A percentile compares a stretch with the other conserved stretches of the same genome.
phyloP scores from a whole-genome alignment of 2,329 filamentous ascomycete species.

The Pseudonectria foliicola region DNA sequence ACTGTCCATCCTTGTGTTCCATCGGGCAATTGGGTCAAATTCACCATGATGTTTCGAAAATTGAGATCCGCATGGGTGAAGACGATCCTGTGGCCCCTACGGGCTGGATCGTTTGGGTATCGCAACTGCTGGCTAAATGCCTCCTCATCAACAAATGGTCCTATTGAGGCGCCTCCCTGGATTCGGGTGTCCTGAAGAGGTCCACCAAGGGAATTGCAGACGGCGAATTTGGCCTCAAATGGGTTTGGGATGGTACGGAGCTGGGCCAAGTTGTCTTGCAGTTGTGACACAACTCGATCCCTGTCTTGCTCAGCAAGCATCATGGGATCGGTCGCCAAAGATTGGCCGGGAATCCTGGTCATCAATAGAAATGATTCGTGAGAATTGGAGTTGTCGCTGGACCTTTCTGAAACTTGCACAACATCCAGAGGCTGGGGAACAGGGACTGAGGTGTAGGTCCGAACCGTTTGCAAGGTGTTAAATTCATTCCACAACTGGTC shows the following conservation, averaged over 20 bases:
- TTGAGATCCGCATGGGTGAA: slow-evolving; percentile 30
- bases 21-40: slow-evolving; percentile 3
- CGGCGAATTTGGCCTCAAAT: slow-evolving; percentile 8
- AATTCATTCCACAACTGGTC: slow-evolving; percentile 19
- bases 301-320: slow-evolving; percentile 21
- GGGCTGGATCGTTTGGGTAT: slow-evolving; percentile 23
- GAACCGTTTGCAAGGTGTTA: slow-evolving; percentile 20
- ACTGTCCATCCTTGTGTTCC: slow-evolving; percentile 7
- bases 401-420: slow-evolving; percentile 14
- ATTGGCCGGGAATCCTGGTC: not conserved
- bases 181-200: slow-evolving; percentile 23
- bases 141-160: slow-evolving; percentile 24
- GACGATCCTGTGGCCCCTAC: slow-evolving; percentile 21
- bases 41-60: slow-evolving; percentile 26
- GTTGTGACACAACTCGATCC: slow-evolving; percentile 14
- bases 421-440: slow-evolving; percentile 20
- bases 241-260: slow-evolving; percentile 19
- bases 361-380: slow-evolving; percentile 5
- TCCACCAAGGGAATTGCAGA: slow-evolving; percentile 25
- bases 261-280: slow-evolving; percentile 20
- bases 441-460: slow-evolving; percentile 20
- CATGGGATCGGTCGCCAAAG: slow-evolving; percentile 7
- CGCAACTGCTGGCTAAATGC: slow-evolving; percentile 25
- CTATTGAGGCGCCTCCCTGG: slow-evolving; percentile 11
- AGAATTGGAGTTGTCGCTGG: not conserved